Evolutionary conservation across 306 rosid species (phyloP), one percentile per base, ranked within the genome.

Genomic region (Herpetospermum pedunculosum): DNA sequence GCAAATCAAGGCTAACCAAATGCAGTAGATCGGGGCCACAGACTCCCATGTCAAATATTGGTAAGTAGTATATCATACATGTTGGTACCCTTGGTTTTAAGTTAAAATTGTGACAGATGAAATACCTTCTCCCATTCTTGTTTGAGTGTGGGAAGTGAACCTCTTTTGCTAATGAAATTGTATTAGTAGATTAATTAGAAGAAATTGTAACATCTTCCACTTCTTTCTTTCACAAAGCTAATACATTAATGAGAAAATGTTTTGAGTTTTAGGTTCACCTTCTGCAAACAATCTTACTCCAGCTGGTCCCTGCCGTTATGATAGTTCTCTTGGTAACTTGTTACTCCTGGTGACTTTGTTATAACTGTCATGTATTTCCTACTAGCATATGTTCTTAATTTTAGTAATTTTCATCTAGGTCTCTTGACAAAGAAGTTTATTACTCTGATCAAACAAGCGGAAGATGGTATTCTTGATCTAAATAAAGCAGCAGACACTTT

Each of bases 301-400:
- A 25, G 97, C 89, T 71, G 97, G 98, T 79, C 87, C 98, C n/a
- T 94, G 98, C 74, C 97, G 98, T 30, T 94, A 89, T 80, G 98
- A 94, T 81, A 94, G 98, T 85, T 94, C 98, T 55, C 85, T 91
- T 76, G 96, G 98, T 94, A 89, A 77, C 70, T 70, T 25, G 49
- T 80, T 79, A 16, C 38, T 73, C 74, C 29, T 78, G 58, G 29
- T 69, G 57, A 44, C 54, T 8, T 37, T 38, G 26, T 52, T 12
- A 44, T 54, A 35, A 47, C 23, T 32, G 49, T 19, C n/a, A 30
- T 73, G 6, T 52, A 23, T 44, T 60, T 5, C 19, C 41, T 44
- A 44, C 37, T 16, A 44, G 32, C 73, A 19, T 29, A 48, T 29
- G 9, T 26, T 35, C 75, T 10, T 44, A 79, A 78, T 72, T 57